Percentiles rank a stretch among this genome's conserved stretches.
Conservation (phyloP, 176 grass and related monocot genomes). For the Chrysopogon serrulatus region DNA sequence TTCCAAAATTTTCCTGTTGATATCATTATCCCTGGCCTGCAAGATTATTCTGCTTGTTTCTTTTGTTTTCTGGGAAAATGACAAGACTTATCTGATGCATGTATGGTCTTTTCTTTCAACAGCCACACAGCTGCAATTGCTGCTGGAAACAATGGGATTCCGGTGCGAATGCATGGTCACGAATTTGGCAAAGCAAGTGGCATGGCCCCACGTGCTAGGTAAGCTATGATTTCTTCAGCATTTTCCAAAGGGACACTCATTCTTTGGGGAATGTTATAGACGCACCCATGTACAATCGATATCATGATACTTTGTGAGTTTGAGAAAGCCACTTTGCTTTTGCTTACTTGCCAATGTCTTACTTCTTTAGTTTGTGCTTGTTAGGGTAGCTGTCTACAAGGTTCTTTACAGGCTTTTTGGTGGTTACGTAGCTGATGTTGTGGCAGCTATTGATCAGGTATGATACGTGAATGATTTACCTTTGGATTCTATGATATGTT, state of each 20-base stretch:
- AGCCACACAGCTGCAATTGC: constrained; percentile 98
- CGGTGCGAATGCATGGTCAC: constrained; percentile 84
- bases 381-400: constrained; percentile 96
- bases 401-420: constrained; percentile 98
- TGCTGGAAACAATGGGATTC: constrained; percentile 96
- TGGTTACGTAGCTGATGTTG: constrained; percentile 96
- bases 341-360: not conserved
- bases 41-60: not conserved
- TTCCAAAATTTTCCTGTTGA: not conserved
- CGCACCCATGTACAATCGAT: not conserved
- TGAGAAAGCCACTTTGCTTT: not conserved
- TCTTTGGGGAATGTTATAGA: not conserved
- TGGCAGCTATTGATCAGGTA: constrained; percentile 98
- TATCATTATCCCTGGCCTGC: not conserved
- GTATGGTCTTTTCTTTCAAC: constrained; percentile 18
- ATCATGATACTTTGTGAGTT: not conserved
- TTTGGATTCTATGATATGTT: not conserved
- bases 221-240: not conserved
- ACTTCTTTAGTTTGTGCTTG: constrained; percentile 9
- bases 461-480: not conserved
- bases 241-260: not conserved
- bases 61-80: not conserved
- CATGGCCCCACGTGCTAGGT: constrained; percentile 99
- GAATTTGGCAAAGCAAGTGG: constrained; percentile 98
- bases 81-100: constrained; percentile 8